Evolutionary conservation across 306 rosid species (phyloP).

Genomic region (Acacia crassicarpa): DNA sequence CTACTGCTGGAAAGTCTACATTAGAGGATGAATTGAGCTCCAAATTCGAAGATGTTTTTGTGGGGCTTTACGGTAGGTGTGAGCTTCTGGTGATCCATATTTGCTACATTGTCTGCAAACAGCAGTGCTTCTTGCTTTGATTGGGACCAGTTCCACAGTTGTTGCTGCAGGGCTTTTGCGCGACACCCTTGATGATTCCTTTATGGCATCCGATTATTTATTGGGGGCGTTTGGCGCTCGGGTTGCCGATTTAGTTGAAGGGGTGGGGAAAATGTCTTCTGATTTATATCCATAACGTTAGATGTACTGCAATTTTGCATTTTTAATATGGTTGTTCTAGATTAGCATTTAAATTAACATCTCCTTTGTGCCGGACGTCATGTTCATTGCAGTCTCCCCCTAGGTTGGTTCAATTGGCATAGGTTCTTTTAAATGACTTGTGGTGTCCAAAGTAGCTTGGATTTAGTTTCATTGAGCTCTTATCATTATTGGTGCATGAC

Average conservation of each 20-base stretch:
- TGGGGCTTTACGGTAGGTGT: conserved; percentile 61
- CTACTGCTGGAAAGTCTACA: too few species aligned
- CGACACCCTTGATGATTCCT: conserved; percentile 92
- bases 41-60: conserved; percentile 65
- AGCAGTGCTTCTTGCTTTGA: conserved; percentile 82
- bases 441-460: not conserved
- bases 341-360: conserved; percentile 3
- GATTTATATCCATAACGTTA: conserved; percentile 8
- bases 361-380: not conserved
- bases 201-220: conserved; percentile 67
- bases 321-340: conserved; percentile 21
- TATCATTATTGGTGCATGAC: not conserved
- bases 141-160: conserved; percentile 87
- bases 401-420: not conserved
- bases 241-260: conserved; percentile 88
- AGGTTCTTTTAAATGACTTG: not conserved
- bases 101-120: conserved; percentile 96
- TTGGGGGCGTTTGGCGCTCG: conserved; percentile 70
- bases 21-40: conserved; percentile 40
- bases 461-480: conserved; percentile 6
- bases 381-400: not conserved
- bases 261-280: conserved; percentile 61
- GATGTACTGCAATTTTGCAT: conserved; percentile 4
- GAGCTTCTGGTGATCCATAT: conserved; percentile 94
- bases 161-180: conserved; percentile 99